Percentiles rank a stretch among this genome's conserved stretches.
phyloP scores from a whole-genome alignment of 2,329 filamentous ascomycete species.

The Colletotrichum theobromicola region DNA sequence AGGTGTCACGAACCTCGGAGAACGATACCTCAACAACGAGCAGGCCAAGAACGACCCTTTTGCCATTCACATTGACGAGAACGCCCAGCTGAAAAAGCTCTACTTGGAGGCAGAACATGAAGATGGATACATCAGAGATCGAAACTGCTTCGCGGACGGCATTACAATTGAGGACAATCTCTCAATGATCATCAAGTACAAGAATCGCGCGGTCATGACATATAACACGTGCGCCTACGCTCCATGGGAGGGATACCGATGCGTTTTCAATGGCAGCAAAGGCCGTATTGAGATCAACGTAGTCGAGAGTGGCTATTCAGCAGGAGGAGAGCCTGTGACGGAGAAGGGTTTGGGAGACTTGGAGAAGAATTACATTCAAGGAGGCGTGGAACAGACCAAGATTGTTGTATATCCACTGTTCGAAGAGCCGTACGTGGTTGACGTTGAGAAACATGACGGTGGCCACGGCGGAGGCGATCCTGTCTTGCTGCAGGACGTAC shows the following conservation, averaged over 20 bases:
- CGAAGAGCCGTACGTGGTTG: constrained; percentile 44
- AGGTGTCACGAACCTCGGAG: constrained; percentile 44
- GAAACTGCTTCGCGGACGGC: constrained; percentile 52
- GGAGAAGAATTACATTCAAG: constrained; percentile 35
- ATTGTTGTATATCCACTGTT: constrained; percentile 48
- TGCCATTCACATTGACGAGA: constrained; percentile 46
- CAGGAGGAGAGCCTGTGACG: constrained; percentile 44
- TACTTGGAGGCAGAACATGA: constrained; percentile 55
- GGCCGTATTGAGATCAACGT: constrained; percentile 53
- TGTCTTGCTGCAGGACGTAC: constrained; percentile 47
- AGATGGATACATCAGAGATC: constrained; percentile 53
- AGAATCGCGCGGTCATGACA: constrained; percentile 46
- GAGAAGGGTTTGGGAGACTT: constrained; percentile 14
- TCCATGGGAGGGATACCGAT: constrained; percentile 49
- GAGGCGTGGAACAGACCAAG: constrained; percentile 38
- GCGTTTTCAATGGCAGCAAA: constrained; percentile 46
- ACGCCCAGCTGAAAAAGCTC: constrained; percentile 45
- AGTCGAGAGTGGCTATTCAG: constrained; percentile 49
- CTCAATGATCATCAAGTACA: constrained; percentile 49
- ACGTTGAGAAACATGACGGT: constrained; percentile 42
- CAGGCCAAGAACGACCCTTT: constrained; percentile 49
- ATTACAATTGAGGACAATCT: constrained; percentile 56
- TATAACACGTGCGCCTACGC: constrained; percentile 51
- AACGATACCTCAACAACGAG: constrained; percentile 43
- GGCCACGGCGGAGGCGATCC: constrained; percentile 53